These are phyloP conservation scores for Grammothele lineata DNA, from an alignment of 768 basidiomycete species.

Conservation along the genomic window DNA sequence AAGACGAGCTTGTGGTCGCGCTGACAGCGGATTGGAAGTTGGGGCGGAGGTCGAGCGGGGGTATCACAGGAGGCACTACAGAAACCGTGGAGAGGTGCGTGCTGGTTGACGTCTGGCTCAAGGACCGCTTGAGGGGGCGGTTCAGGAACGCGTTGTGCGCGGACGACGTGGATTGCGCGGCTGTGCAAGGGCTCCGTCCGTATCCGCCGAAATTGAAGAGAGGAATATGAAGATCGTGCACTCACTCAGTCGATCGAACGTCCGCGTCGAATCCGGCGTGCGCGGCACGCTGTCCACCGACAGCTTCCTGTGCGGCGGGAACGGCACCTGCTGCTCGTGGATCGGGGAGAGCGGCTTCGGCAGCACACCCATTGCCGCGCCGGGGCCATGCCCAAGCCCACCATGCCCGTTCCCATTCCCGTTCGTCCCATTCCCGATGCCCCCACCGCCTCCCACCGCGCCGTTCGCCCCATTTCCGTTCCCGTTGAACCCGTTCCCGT, in stretches of 20 bases:
- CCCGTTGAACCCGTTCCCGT: no score
- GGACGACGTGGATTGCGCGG: conserved; percentile 13
- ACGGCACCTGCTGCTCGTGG: conserved; percentile 53
- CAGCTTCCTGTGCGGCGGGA: conserved; percentile 45
- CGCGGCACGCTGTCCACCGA: conserved; percentile 19
- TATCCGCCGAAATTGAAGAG: conserved; percentile 2
- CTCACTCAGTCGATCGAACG: conserved; percentile 22
- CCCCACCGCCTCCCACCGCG: conserved; percentile 24
- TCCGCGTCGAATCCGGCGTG: conserved; percentile 27
- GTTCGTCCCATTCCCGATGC: not conserved
- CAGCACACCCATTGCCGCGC: not conserved
- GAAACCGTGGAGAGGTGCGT: conserved; percentile 46
- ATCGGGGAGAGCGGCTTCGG: conserved; percentile 57
- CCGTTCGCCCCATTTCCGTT: no score
- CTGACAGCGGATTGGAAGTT: conserved; percentile 35
- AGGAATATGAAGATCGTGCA: not conserved
- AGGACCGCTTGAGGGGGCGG: conserved; percentile 61
- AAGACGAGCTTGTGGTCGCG: conserved; percentile 8
- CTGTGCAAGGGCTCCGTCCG: not conserved
- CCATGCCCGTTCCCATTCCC: not conserved
- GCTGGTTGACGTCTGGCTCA: conserved; percentile 59
- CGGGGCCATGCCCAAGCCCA: conserved; percentile 9
- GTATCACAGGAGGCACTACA: conserved; percentile 43
- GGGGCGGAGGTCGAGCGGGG: conserved; percentile 56
- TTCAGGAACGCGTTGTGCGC: conserved; percentile 52